Base-by-base conservation (phyloP, 805 yeast genomes). In the Candida dendrica region DNA sequence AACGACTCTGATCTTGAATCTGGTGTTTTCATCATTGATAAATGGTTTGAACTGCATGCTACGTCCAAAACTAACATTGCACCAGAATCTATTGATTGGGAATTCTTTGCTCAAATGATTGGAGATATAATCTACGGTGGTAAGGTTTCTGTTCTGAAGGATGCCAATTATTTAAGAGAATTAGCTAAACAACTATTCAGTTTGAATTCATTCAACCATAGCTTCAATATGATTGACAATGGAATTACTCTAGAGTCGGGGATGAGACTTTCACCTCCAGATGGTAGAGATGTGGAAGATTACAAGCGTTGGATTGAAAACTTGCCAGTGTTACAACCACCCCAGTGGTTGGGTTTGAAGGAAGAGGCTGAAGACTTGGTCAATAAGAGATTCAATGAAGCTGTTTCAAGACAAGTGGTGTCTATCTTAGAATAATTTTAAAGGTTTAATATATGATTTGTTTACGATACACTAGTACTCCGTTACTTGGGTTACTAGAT, bases 1-100 rank as follows among this genome's bases (percentile, higher is more conserved):
- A 84, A 75, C 54, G 86, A 84, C 43, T 61, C 79, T n/a, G 96
- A 90, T 55, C 71, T 81, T 41, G 60, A 64, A 10, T 66, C 77
- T 18, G 81, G 78, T 2, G 47, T 69, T 4, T 53, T 46, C 38
- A 64, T 78, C 16, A 58, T 81, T 38, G 66, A 66, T 34, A 60
- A 65, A 37, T 55, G 74, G 51, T 53, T 81, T n/a, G 51, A 60
- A 18, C 45, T 56, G 10, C 43, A 46, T 4, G 45, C 47, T 8
- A 44, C 63, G 26, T 49, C 40, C 0, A 53, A 47, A 43, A 34
- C 43, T 1, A 72, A 75, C 44, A 48, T 77, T 9, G 47, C 75
- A 1, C 79, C 79, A 0, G 69, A 64, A 4, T 19, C 36, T 1
- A 64, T 79, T 39, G 79, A 83, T 6, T 81, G 86, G 87, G 52